Evolutionary conservation across 192 early-diverging fungal genomes (phyloP).

Genomic region (Coemansia interrupta): DNA sequence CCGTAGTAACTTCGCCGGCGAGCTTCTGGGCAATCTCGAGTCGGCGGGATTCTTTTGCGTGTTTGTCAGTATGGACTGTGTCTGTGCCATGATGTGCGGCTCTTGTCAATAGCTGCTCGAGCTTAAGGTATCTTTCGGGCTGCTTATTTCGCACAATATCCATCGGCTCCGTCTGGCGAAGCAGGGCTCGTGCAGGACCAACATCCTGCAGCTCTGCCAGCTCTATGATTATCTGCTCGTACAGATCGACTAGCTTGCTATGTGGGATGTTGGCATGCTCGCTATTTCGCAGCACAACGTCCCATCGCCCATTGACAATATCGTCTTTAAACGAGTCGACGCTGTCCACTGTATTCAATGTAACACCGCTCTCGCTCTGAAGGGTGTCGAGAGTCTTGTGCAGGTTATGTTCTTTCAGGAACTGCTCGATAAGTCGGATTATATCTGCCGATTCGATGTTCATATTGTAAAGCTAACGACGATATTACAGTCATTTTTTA

Average conservation of each 20-base stretch:
- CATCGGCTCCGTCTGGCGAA: constrained; percentile 91
- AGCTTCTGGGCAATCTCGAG: constrained; percentile 68
- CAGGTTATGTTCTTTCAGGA: constrained; percentile 88
- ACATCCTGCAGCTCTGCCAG: constrained; percentile 80
- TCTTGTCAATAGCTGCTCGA: constrained; percentile 74
- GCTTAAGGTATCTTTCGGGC: constrained; percentile 75
- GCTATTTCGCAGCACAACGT: constrained; percentile 71
- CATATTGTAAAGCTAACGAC: constrained; percentile 16
- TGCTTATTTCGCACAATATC: constrained; percentile 68
- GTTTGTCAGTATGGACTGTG: constrained; percentile 32
- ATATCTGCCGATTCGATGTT: constrained; percentile 58
- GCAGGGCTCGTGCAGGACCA: constrained; percentile 73
- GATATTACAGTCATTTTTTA: no score
- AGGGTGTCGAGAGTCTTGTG: constrained; percentile 70
- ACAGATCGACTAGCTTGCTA: constrained; percentile 75
- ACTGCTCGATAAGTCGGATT: constrained; percentile 88
- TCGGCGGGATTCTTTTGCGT: constrained; percentile 66
- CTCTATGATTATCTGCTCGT: constrained; percentile 89
- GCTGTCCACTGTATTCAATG: constrained; percentile 84
- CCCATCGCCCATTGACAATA: constrained; percentile 83
- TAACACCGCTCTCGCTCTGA: constrained; percentile 76
- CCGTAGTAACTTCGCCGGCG: constrained; percentile 29
- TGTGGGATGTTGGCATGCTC: constrained; percentile 64
- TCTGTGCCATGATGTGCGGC: constrained; percentile 59
- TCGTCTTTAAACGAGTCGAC: constrained; percentile 67